Evolutionary conservation across 148 eudicot genomes (phyloP).

Genomic region (Pouteria glomerata): DNA sequence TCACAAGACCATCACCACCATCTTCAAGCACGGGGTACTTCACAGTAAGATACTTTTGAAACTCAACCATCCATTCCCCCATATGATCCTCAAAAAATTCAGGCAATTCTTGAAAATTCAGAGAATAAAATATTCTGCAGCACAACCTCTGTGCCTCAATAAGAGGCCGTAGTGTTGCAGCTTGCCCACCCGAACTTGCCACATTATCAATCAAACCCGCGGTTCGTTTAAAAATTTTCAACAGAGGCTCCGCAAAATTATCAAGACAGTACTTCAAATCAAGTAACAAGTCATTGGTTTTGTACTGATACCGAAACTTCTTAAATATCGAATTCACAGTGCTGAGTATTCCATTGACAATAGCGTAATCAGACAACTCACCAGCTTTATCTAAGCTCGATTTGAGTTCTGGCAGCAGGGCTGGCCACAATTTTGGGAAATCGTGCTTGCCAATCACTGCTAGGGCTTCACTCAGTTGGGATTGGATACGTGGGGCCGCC

Average conservation of each 20-base stretch:
- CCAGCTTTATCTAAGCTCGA: conserved; percentile 51
- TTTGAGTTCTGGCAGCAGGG: conserved; percentile 67
- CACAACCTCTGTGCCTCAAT: conserved; percentile 88
- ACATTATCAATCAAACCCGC: conserved; percentile 51
- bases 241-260: conserved; percentile 62
- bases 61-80: conserved; percentile 80
- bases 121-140: conserved; percentile 84
- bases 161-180: conserved; percentile 35
- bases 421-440: conserved; percentile 72
- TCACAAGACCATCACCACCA: conserved; percentile 53
- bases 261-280: conserved; percentile 93
- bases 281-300: conserved; percentile 50
- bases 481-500: conserved; percentile 45
- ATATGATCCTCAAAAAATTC: conserved; percentile 93
- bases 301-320: conserved; percentile 73
- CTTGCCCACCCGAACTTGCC: conserved; percentile 37
- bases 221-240: conserved; percentile 59
- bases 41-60: conserved; percentile 65
- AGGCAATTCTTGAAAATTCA: conserved; percentile 86
- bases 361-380: conserved; percentile 54
- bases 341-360: conserved; percentile 76
- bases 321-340: conserved; percentile 83
- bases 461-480: conserved; percentile 87
- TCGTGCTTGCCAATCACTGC: conserved; percentile 88
- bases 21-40: conserved; percentile 65